Percentiles rank a stretch among this genome's conserved stretches.
These are phyloP conservation scores for Paraphoma chrysanthemicola DNA, from an alignment of 2,329 filamentous ascomycete genomes.

Conservation along the genomic window DNA sequence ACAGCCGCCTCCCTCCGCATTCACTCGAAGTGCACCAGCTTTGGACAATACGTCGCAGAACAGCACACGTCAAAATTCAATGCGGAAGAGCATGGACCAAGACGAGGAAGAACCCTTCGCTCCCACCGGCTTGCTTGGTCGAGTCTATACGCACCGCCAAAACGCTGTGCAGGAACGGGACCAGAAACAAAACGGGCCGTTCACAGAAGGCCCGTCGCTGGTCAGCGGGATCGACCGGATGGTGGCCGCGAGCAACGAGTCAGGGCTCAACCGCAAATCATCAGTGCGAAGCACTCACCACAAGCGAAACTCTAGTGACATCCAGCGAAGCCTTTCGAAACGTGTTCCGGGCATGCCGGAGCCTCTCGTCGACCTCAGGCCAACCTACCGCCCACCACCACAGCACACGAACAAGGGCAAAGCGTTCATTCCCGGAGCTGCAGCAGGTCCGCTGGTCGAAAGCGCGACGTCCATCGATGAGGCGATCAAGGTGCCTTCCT, in stretches of 20 bases:
- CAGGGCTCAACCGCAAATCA: constrained; percentile 36
- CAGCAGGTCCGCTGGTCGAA: constrained; percentile 53
- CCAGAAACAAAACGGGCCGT: constrained; percentile 50
- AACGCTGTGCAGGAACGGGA: constrained; percentile 49
- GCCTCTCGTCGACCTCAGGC: constrained; percentile 73
- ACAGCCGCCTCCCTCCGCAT: constrained; percentile 44
- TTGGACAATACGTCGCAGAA: constrained; percentile 24
- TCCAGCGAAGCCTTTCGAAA: constrained; percentile 56
- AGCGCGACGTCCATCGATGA: constrained; percentile 54
- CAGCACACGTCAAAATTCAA: constrained; percentile 23
- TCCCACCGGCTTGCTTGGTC: constrained; percentile 56
- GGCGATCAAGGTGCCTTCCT: constrained; percentile 51
- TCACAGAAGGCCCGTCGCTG: constrained; percentile 65
- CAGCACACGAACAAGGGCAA: constrained; percentile 63
- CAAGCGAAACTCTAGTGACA: constrained; percentile 43
- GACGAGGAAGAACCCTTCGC: constrained; percentile 53
- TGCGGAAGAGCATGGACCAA: constrained; percentile 28
- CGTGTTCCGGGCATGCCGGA: constrained; percentile 54
- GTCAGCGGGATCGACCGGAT: constrained; percentile 54
- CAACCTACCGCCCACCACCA: constrained; percentile 69
- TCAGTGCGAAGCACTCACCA: constrained; percentile 43
- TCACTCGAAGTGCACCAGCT: constrained; percentile 24
- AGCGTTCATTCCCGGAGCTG: constrained; percentile 51
- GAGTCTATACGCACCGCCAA: constrained; percentile 58
- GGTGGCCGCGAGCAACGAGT: constrained; percentile 30